A percentile compares a stretch with the other conserved stretches of the same genome.
These are phyloP conservation scores for Chaetomium cochliodes DNA, from an alignment of 495 filamentous ascomycete genomes.

Conservation along the genomic window DNA sequence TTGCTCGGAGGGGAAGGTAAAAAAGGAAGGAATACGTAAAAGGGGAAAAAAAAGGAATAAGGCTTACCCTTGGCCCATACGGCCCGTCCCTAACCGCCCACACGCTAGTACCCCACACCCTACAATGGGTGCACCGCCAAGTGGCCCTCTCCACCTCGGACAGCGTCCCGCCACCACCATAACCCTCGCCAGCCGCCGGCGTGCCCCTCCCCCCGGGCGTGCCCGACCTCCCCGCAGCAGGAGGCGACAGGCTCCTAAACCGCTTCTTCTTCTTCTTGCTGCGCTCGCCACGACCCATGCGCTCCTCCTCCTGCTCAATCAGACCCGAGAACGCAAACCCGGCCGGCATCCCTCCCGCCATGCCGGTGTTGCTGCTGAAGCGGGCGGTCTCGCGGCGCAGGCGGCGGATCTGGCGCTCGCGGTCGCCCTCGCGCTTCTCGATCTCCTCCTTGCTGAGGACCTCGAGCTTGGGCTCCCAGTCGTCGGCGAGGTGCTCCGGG, in stretches of 20 bases:
- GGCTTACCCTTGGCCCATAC: conserved; percentile 73
- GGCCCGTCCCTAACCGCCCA: conserved; percentile 96
- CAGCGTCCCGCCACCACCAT: conserved; percentile 65
- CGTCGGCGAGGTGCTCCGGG: conserved; percentile 79
- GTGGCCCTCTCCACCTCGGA: conserved; percentile 75
- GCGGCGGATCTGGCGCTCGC: conserved; percentile 84
- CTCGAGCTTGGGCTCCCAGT: conserved; percentile 95
- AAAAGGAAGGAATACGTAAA: background rate
- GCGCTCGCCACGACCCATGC: conserved; percentile 80
- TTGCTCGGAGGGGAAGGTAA: background rate
- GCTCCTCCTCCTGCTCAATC: conserved; percentile 61
- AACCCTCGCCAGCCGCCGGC: conserved; percentile 63
- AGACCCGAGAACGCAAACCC: conserved; percentile 57
- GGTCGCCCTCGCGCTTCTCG: conserved; percentile 92
- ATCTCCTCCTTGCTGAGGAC: conserved; percentile 91
- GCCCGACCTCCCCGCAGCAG: conserved; percentile 52
- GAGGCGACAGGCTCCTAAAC: conserved; percentile 83
- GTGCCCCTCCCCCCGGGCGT: conserved; percentile 65
- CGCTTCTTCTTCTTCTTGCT: conserved; percentile 94
- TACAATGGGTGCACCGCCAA: conserved; percentile 92
- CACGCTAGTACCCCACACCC: conserved; percentile 80
- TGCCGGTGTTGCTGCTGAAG: conserved; percentile 80
- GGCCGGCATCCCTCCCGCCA: conserved; percentile 61
- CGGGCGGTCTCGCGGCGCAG: conserved; percentile 87
- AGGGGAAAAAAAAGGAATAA: background rate